Conservation (phyloP, 495 filamentous ascomycete species). For the Aspergillus olivimuriae region DNA sequence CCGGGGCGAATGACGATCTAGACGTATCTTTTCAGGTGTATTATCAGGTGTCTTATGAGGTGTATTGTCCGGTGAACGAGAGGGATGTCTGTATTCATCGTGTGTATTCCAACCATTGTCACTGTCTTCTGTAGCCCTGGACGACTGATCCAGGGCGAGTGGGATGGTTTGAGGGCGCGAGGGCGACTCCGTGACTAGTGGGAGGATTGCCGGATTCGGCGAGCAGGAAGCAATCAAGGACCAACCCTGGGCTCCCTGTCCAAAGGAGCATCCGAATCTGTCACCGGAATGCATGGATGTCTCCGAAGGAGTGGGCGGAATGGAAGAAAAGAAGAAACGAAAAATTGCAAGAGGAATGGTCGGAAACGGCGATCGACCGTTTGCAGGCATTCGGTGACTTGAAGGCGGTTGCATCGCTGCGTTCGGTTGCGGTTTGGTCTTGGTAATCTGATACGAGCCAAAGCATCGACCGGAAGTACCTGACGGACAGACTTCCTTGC, state of each 20-base stretch:
- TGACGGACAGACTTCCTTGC: too few species aligned
- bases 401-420: not conserved
- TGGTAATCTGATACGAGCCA: not conserved
- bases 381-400: not conserved
- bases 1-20: too few species aligned
- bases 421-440: not conserved
- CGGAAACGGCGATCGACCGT: not conserved
- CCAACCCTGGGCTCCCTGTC: not conserved
- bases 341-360: not conserved
- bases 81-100: too few species aligned
- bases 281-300: too few species aligned
- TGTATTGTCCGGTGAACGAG: too few species aligned
- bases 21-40: too few species aligned
- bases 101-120: too few species aligned
- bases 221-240: not conserved
- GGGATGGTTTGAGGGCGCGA: not conserved
- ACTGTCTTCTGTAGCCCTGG: too few species aligned
- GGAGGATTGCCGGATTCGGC: conserved; percentile 1
- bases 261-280: too few species aligned
- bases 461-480: not conserved
- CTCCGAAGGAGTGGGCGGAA: too few species aligned
- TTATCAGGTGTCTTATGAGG: too few species aligned
- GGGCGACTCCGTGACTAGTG: not conserved
- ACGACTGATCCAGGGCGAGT: not conserved
- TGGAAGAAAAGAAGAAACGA: too few species aligned